Evolutionary conservation across 495 filamentous ascomycete genomes (phyloP).

Genomic region (Cercophora scortea): DNA sequence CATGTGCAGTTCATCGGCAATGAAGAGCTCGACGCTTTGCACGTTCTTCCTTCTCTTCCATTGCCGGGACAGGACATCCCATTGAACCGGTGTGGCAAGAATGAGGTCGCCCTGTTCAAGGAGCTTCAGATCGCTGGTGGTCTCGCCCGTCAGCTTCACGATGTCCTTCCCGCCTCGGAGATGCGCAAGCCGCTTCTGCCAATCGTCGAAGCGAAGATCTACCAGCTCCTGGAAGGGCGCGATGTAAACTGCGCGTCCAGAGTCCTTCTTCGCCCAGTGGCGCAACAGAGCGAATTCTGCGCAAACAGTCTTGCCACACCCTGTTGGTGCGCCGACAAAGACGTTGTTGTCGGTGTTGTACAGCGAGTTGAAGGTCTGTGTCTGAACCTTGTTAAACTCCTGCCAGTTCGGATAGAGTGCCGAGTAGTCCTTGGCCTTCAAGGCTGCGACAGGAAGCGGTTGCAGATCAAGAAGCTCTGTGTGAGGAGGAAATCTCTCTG

Average conservation of each 20-base stretch:
- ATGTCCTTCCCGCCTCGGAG: constrained; percentile 83
- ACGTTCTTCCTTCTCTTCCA: constrained; percentile 96
- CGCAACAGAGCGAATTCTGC: constrained; percentile 87
- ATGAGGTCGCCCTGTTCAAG: constrained; percentile 86
- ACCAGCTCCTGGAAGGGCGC: constrained; percentile 94
- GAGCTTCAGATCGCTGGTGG: constrained; percentile 80
- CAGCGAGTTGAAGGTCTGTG: constrained; percentile 90
- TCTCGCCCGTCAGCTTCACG: constrained; percentile 91
- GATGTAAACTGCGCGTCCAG: constrained; percentile 85
- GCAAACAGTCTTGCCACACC: constrained; percentile 93
- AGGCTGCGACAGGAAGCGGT: constrained; percentile 73
- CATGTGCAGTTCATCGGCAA: constrained; percentile 94
- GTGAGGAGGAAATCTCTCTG: constrained; percentile 91
- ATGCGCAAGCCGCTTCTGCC: constrained; percentile 65
- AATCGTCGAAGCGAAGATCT: constrained; percentile 70
- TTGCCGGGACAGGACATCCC: constrained; percentile 90
- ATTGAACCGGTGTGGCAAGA: constrained; percentile 85
- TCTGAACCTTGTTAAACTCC: constrained; percentile 95
- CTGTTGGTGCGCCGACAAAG: constrained; percentile 80
- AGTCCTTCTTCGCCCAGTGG: constrained; percentile 69
- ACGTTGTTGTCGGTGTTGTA: constrained; percentile 88
- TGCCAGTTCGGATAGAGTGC: constrained; percentile 78
- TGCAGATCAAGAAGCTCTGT: constrained; percentile 87
- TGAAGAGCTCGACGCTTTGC: constrained; percentile 82
- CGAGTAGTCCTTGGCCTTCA: constrained; percentile 80